Conservation (phyloP, 768 basidiomycete species). For the Tulasnella calospora region DNA sequence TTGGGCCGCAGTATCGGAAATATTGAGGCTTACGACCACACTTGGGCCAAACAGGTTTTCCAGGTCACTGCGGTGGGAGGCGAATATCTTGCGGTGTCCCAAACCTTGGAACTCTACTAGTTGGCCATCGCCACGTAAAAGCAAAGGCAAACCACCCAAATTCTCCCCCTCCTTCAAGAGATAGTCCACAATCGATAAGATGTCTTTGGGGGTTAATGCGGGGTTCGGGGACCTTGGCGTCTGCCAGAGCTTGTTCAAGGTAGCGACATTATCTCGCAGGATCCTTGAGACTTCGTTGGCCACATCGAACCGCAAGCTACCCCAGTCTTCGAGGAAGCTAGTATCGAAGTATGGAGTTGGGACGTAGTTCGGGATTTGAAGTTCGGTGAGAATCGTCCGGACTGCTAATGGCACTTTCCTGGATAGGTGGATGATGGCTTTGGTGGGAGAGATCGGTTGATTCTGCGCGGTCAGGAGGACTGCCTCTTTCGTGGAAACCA, state of each 20-base stretch:
- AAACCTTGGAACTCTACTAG: not conserved
- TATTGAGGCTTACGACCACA: not conserved
- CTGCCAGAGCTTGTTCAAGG: not conserved
- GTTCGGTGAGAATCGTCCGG: not conserved
- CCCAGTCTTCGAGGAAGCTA: conserved; percentile 2
- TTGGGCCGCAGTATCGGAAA: not conserved
- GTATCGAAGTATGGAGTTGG: not conserved
- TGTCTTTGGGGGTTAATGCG: not conserved
- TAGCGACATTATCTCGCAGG: not conserved
- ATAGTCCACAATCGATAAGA: not conserved
- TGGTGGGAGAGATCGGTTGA: not conserved
- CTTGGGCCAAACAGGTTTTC: not conserved
- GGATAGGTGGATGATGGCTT: not conserved
- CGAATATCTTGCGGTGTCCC: not conserved
- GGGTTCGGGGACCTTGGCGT: not conserved
- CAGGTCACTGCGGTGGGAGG: not conserved
- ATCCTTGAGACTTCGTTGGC: not conserved
- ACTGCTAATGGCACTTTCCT: not conserved
- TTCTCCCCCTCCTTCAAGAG: not conserved
- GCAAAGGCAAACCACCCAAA: not conserved
- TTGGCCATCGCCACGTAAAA: not conserved
- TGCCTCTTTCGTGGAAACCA: not conserved
- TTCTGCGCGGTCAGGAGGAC: not conserved
- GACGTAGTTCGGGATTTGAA: conserved; percentile 6
- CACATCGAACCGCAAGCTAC: not conserved